A percentile compares a stretch with the other conserved stretches of the same genome.
Conservation (phyloP, 257 asterid genomes). For the Handroanthus guayacan region DNA sequence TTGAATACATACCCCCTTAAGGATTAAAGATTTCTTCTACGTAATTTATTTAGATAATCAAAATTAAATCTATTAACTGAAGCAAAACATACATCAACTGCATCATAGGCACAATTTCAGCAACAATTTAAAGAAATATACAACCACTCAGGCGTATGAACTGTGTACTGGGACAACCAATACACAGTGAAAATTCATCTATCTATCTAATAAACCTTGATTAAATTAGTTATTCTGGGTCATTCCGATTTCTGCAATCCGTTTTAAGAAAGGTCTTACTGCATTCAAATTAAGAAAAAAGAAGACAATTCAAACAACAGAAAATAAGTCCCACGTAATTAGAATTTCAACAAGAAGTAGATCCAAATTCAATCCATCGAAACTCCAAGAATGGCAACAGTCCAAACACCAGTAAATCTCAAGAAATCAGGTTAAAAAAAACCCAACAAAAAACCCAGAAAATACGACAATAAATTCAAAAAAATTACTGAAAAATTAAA, state of each 20-base stretch:
- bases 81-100: slow-evolving; percentile 11
- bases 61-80: background rate
- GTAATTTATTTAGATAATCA: background rate
- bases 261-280: background rate
- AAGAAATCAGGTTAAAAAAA: slow-evolving; percentile 12
- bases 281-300: background rate
- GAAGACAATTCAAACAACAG: background rate
- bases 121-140: background rate
- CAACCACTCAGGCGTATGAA: background rate
- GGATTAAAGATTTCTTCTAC: background rate
- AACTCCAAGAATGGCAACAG: background rate
- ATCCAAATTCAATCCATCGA: background rate
- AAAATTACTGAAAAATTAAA: background rate
- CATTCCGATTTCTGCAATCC: slow-evolving; percentile 3
- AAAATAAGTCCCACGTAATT: background rate
- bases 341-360: background rate
- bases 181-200: background rate
- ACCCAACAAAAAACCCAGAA: slow-evolving; percentile 6
- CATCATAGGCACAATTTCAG: background rate
- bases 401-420: background rate
- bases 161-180: background rate
- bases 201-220: slow-evolving; percentile 7
- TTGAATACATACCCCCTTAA: no score
- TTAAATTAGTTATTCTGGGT: background rate
- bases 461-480: background rate